These are phyloP conservation scores for Apiotrichum gracile DNA, from an alignment of 1,284 basidiomycete genomes.

Conservation along the genomic window DNA sequence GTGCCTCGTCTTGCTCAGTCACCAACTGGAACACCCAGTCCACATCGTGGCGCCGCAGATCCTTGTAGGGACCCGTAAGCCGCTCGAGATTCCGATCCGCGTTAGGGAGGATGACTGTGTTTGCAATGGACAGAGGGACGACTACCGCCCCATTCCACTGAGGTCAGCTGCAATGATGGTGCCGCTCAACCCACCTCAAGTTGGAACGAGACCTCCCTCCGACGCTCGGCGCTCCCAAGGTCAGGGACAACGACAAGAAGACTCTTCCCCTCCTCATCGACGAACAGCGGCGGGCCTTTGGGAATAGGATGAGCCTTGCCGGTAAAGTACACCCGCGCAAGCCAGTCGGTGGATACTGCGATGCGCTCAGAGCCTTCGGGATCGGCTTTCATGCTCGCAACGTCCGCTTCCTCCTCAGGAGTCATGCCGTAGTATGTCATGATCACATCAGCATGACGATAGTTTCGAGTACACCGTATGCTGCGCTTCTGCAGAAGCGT, in stretches of 20 bases:
- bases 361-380: background rate
- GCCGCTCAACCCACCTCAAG: constrained; percentile 16
- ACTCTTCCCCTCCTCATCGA: background rate
- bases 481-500: background rate
- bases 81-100: constrained; percentile 3
- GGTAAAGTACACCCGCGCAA: constrained; percentile 19
- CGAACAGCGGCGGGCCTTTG: background rate
- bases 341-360: constrained; percentile 17
- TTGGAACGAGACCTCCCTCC: constrained; percentile 9
- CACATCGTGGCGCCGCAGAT: background rate
- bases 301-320: background rate
- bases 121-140: constrained; percentile 3
- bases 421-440: constrained; percentile 1
- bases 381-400: background rate
- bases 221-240: background rate
- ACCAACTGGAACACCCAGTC: background rate
- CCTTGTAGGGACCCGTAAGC: background rate
- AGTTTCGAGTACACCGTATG: background rate
- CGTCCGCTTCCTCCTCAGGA: background rate
- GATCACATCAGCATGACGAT: constrained; percentile 7
- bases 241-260: constrained; percentile 10
- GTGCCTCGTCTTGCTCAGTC: background rate
- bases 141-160: constrained; percentile 20
- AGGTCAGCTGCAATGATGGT: background rate
- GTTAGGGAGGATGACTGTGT: constrained; percentile 9